Evolutionary conservation across 2,329 filamentous ascomycete genomes (phyloP).

Genomic region (Esteya vermicola): DNA sequence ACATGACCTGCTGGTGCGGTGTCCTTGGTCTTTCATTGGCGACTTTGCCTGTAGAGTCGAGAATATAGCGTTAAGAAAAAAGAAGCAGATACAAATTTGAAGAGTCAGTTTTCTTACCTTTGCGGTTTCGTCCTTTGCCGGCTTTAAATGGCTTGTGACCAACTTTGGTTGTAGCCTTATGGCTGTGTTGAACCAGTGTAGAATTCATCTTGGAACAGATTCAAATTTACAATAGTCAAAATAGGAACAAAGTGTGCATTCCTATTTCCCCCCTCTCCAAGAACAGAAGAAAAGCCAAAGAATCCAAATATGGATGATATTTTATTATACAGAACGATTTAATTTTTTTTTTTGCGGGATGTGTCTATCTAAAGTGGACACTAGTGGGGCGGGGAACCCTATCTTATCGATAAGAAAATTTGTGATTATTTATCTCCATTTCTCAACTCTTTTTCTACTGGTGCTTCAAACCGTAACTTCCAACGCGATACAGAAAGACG

Average conservation of each 20-base stretch:
- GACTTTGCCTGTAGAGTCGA: slow-evolving; percentile 67
- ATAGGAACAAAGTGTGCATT: no score
- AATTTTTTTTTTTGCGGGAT: background rate
- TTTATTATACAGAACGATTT: no score
- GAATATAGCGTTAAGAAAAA: no score
- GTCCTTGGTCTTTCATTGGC: slow-evolving; percentile 69
- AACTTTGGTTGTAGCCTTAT: slow-evolving; percentile 83
- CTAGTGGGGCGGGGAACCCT: background rate
- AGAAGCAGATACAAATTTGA: no score
- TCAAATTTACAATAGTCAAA: no score
- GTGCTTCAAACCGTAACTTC: background rate
- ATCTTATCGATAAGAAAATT: background rate
- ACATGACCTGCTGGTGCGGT: slow-evolving; percentile 92
- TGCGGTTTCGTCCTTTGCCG: slow-evolving; percentile 49
- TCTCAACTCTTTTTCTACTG: slow-evolving; percentile 6
- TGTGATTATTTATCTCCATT: no score
- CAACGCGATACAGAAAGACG: no score
- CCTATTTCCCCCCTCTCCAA: no score
- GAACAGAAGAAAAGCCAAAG: no score
- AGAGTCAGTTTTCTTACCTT: no score
- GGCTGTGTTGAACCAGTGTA: slow-evolving; percentile 55
- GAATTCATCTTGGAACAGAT: slow-evolving; percentile 4
- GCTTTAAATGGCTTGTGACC: slow-evolving; percentile 87
- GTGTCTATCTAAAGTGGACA: background rate
- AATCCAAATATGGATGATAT: no score